Base-by-base conservation (phyloP, 2,329 filamentous ascomycete genomes). In the Zasmidium angulare region DNA sequence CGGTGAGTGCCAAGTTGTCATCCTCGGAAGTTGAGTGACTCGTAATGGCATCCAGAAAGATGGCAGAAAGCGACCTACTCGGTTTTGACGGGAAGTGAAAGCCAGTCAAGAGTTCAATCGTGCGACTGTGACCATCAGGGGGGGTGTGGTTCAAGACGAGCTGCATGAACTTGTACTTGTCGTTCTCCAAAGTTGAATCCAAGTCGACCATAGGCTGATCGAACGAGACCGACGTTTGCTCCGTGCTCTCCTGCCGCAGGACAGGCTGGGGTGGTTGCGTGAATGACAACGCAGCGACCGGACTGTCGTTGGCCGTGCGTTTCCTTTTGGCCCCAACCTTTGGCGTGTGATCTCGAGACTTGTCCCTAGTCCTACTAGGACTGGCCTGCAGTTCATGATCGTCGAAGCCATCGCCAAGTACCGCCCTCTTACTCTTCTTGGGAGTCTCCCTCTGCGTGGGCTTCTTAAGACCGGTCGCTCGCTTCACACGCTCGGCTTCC, bases 391-490 rank as follows among this genome's bases (percentile, higher is more conserved):
- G 79, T 67, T 88, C 84, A 56, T 82, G 80, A 60, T 90, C 86
- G 60, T 93, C 89, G 67, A 95, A 95, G 0, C 90, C 90, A 74
- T 95, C 90, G 1, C 88, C 83, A 10, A 65, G 56, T 9, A 53
- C 66, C 6, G 63, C 61, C 46, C 64, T 61, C 52, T 66, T 69
- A 49, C 47, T 60, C 59, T 68, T 71, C 29, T 62, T 59, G 24
- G 69, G 70, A n/a, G 70, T 72, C 12, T 62, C 64, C 48, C 53
- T 59, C 47, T 64, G 64, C 14, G 61, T 68, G 9, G 46, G 46
- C 2, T 50, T 26, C 36, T 29, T 20, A 3, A 20, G 10, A 22
- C 58, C 61, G 68, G 64, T 64, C 66, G 68, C 53, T 80, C 82
- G 67, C 78, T 84, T 84, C 72, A 77, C 71, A 49, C 79, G 76